Conservation (phyloP, 208 protist species). For the Trypanosoma platydactyli region DNA sequence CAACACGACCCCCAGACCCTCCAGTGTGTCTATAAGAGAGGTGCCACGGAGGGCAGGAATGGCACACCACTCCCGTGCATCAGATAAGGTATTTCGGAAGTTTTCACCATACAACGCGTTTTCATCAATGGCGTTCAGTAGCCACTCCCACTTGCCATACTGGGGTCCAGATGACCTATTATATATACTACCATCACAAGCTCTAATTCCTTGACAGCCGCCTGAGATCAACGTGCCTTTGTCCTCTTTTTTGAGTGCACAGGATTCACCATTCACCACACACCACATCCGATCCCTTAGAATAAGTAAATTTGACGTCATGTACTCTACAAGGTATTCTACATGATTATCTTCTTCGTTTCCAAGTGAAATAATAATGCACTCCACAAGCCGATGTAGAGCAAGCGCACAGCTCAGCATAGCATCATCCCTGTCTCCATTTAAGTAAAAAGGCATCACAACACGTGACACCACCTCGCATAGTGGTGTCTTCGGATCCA, state of each 20-base stretch:
- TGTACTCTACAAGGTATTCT: constrained; percentile 11
- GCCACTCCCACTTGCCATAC: constrained; percentile 18
- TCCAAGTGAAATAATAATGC: constrained; percentile 18
- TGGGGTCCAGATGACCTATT: background rate
- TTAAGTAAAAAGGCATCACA: constrained; percentile 26
- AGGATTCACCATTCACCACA: constrained; percentile 15
- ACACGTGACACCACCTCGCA: constrained; percentile 18
- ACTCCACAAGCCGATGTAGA: constrained; percentile 25
- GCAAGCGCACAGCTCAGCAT: constrained; percentile 20
- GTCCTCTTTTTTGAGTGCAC: background rate
- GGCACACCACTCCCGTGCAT: constrained; percentile 16
- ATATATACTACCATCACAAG: background rate
- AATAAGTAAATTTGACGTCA: constrained; percentile 5
- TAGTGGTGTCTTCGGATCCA: constrained; percentile 14
- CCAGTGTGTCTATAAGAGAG: constrained; percentile 22
- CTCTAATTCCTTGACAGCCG: background rate
- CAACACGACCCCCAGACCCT: constrained; percentile 21
- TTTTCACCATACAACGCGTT: background rate
- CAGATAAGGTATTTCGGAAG: background rate
- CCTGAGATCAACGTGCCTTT: background rate
- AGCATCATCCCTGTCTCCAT: background rate
- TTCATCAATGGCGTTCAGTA: constrained; percentile 21
- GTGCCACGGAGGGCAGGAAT: constrained; percentile 1
- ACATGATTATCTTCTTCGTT: constrained; percentile 22
- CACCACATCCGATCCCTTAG: constrained; percentile 19